These are phyloP conservation scores for Taiozyma sp. DNA, from an alignment of 1,139 yeast species.

Conservation along the genomic window DNA sequence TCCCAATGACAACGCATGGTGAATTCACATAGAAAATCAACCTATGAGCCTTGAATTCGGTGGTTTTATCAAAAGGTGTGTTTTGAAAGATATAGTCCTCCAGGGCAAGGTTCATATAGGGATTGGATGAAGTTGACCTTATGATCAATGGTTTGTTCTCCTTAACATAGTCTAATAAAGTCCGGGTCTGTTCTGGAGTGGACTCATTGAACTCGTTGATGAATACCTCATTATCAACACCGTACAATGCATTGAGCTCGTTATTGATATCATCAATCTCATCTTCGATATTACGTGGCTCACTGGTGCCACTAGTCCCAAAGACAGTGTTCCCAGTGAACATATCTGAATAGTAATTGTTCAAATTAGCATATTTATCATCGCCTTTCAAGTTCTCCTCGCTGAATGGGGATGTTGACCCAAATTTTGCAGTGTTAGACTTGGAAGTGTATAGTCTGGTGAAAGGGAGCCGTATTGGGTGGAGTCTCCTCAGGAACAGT, in stretches of 20 bases:
- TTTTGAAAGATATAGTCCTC: slow-evolving; percentile 73
- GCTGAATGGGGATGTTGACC: neutral
- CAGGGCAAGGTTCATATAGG: slow-evolving; percentile 72
- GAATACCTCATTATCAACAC: slow-evolving; percentile 6
- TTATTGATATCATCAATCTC: slow-evolving; percentile 21
- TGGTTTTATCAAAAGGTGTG: slow-evolving; percentile 41
- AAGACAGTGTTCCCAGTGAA: slow-evolving; percentile 11
- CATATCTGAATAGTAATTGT: slow-evolving; percentile 20
- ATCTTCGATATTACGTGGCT: neutral
- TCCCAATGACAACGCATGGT: slow-evolving; percentile 91
- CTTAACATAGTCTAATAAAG: slow-evolving; percentile 13
- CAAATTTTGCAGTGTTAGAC: neutral
- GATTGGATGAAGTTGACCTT: slow-evolving; percentile 52
- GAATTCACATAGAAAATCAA: slow-evolving; percentile 71
- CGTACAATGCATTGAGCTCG: slow-evolving; percentile 23
- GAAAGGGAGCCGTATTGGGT: neutral
- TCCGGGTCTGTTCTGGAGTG: neutral
- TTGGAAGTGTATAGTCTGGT: neutral
- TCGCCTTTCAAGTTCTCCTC: slow-evolving; percentile 11
- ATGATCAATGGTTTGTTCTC: slow-evolving; percentile 21
- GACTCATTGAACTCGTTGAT: neutral
- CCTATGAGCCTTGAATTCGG: slow-evolving; percentile 36
- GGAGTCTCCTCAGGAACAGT: neutral
- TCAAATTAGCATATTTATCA: slow-evolving; percentile 17
- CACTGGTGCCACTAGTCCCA: neutral